Conservation (phyloP, 768 basidiomycete genomes). For the Trametes meyenii region DNA sequence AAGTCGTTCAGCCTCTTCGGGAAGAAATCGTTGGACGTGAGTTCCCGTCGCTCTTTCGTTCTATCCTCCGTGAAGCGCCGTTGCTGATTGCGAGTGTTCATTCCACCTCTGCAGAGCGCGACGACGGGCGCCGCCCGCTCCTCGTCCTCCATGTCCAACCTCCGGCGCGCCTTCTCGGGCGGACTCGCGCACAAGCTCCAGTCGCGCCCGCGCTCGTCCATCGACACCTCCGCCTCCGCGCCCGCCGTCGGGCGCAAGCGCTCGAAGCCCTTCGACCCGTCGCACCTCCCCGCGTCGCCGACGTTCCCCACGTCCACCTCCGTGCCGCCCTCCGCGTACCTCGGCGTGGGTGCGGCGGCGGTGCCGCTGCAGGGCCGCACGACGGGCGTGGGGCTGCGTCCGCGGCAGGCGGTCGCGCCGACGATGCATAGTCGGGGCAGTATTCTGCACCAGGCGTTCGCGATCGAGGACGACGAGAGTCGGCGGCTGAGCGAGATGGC, state of each 20-base stretch:
- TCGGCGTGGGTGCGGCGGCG: not conserved
- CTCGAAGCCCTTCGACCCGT: slow-evolving; percentile 6
- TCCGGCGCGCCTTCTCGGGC: slow-evolving; percentile 50
- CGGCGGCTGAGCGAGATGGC: slow-evolving; percentile 73
- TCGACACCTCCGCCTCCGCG: slow-evolving; percentile 38
- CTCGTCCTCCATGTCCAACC: slow-evolving; percentile 44
- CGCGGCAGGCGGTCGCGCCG: slow-evolving; percentile 51
- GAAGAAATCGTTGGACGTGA: slow-evolving; percentile 23
- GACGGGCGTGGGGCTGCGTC: slow-evolving; percentile 27
- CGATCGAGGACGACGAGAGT: slow-evolving; percentile 69
- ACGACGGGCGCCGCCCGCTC: slow-evolving; percentile 24
- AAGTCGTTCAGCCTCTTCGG: slow-evolving; percentile 36
- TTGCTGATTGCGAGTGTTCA: slow-evolving; percentile 21
- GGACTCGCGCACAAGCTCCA: slow-evolving; percentile 30
- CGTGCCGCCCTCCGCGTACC: slow-evolving; percentile 4
- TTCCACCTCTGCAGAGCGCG: not conserved
- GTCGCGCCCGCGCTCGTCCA: slow-evolving; percentile 26
- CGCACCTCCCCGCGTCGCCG: slow-evolving; percentile 17
- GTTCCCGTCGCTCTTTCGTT: not conserved
- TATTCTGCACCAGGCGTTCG: slow-evolving; percentile 53
- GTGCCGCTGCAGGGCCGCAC: slow-evolving; percentile 33
- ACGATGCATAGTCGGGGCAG: slow-evolving; percentile 61
- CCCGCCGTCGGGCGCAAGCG: not conserved
- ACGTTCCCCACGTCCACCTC: no score
- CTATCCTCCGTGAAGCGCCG: not conserved